Percentiles rank a stretch among this genome's conserved stretches.
Evolutionary conservation across 495 filamentous ascomycete genomes (phyloP).

Genomic region (Stereocaulon alpinum): DNA sequence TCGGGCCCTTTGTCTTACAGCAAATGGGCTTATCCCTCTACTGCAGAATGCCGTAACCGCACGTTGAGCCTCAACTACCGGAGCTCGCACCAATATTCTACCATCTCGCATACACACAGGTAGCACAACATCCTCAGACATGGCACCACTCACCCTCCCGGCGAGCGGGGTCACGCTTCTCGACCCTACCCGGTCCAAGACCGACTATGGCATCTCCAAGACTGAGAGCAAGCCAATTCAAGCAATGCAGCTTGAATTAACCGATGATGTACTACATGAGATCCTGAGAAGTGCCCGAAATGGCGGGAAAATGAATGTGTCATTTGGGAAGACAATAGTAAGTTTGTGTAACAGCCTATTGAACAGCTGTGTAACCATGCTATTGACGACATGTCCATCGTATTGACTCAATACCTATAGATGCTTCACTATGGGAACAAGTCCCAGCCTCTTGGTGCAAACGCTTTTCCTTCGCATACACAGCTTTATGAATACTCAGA

Average conservation of each 20-base stretch:
- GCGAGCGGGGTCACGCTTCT: constrained; percentile 39
- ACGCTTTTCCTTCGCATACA: constrained; percentile 37
- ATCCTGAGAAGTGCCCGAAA: constrained; percentile 56
- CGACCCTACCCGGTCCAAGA: constrained; percentile 27
- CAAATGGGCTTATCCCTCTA: not conserved
- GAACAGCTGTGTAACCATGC: constrained; percentile 26
- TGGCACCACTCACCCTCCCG: constrained; percentile 38
- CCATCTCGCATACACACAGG: not conserved
- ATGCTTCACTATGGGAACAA: constrained; percentile 45
- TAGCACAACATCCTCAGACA: constrained; percentile 20
- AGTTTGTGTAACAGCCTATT: constrained; percentile 27
- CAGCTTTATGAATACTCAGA: constrained; percentile 40
- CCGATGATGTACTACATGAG: constrained; percentile 55
- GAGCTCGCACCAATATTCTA: not conserved
- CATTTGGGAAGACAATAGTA: constrained; percentile 46
- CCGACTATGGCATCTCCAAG: constrained; percentile 24
- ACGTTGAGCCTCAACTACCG: not conserved
- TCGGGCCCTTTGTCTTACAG: not conserved
- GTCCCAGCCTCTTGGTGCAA: constrained; percentile 40
- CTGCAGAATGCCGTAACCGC: constrained; percentile 5
- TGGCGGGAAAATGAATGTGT: constrained; percentile 51
- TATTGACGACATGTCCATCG: constrained; percentile 27
- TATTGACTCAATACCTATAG: constrained; percentile 31
- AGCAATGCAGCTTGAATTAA: constrained; percentile 55
- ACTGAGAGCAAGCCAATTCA: constrained; percentile 26